Evolutionary conservation across 805 yeast species (phyloP).

Genomic region (Wickerhamomyces chambardii): DNA sequence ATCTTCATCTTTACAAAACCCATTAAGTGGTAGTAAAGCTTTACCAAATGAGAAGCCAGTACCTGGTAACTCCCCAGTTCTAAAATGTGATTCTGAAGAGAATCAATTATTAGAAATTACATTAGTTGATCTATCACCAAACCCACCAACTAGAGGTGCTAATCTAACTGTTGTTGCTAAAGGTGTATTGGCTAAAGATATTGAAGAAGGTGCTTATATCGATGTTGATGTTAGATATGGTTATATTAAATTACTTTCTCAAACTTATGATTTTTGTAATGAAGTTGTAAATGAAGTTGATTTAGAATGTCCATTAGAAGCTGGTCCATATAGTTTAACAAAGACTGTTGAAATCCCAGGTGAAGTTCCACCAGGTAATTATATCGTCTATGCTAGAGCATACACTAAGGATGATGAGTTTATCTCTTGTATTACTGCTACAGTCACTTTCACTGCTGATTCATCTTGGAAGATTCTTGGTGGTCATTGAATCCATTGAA

Average conservation of each 20-base stretch:
- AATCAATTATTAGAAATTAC: constrained; percentile 58
- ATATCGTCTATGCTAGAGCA: constrained; percentile 82
- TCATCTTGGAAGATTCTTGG: constrained; percentile 17
- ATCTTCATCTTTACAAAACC: constrained; percentile 10
- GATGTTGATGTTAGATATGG: constrained; percentile 93
- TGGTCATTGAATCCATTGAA: too few relatives aligned
- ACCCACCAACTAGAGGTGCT: constrained; percentile 84
- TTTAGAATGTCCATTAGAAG: constrained; percentile 70
- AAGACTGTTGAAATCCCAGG: constrained; percentile 79
- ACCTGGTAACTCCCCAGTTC: constrained; percentile 86
- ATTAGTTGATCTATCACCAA: constrained; percentile 58
- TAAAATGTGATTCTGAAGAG: constrained; percentile 59
- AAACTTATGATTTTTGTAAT: constrained; percentile 91
- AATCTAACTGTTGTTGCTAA: constrained; percentile 73
- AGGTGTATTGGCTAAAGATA: constrained; percentile 46
- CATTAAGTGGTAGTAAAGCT: constrained; percentile 5
- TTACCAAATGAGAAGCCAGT: constrained; percentile 52
- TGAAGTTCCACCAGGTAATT: constrained; percentile 94
- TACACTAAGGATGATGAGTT: constrained; percentile 76
- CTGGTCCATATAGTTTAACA: constrained; percentile 57
- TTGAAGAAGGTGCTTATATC: constrained; percentile 86
- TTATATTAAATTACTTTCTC: constrained; percentile 77
- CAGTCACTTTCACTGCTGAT: constrained; percentile 36
- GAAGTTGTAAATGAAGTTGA: constrained; percentile 78
- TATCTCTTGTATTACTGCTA: constrained; percentile 77